Evolutionary conservation across 371 early-diverging fungal species (phyloP).

Genomic region (Saksenaea oblongispora): DNA sequence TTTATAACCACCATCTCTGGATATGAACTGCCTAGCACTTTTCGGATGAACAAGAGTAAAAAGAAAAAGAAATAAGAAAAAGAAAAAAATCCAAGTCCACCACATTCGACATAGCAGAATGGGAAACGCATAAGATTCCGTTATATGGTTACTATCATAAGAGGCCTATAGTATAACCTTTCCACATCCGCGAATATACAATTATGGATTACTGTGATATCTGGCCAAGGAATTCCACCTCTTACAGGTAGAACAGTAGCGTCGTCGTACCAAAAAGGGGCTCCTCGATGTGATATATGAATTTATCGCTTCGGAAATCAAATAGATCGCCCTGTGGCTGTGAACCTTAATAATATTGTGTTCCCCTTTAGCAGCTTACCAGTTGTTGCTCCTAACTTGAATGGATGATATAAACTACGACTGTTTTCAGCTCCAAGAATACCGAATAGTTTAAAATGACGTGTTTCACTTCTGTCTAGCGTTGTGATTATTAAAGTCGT

Average conservation of each 20-base stretch:
- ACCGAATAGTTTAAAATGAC: too few species aligned
- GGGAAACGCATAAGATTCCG: too few species aligned
- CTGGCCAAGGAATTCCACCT: background rate
- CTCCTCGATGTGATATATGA: background rate
- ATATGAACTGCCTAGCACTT: too few species aligned
- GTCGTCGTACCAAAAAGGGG: background rate
- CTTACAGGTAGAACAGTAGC: background rate
- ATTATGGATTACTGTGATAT: background rate
- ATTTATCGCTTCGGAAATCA: slow-evolving; percentile 1
- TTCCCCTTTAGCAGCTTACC: background rate
- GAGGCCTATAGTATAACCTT: background rate
- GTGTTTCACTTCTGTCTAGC: too few species aligned
- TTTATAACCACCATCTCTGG: background rate
- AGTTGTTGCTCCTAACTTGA: background rate
- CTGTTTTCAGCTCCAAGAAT: too few species aligned
- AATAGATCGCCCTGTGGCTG: background rate
- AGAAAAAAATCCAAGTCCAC: background rate
- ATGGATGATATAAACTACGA: background rate
- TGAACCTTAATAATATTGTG: background rate
- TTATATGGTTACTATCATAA: background rate
- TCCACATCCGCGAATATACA: background rate
- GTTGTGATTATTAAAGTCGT: too few species aligned
- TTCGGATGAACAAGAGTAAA: too few species aligned
- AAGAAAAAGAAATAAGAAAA: too few species aligned
- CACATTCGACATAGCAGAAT: background rate